These are phyloP conservation scores for Plasmodium gallinaceum DNA, from an alignment of 169 alveolate species.

Conservation along the genomic window DNA sequence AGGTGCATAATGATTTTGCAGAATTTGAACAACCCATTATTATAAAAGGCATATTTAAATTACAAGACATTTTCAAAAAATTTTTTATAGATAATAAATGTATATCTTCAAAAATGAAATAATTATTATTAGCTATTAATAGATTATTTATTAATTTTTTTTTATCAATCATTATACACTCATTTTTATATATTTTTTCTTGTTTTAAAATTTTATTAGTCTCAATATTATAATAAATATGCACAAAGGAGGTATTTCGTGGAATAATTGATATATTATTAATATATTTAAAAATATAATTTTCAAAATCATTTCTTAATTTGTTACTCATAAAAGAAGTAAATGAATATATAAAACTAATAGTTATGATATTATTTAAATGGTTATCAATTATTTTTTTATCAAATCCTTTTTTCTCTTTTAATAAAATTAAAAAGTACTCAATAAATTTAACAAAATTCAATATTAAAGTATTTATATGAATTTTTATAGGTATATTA, in stretches of 20 bases:
- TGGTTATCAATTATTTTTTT: conserved; percentile 44
- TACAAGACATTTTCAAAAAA: conserved; percentile 1
- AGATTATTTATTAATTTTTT: conserved; percentile 21
- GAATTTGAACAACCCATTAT: conserved; percentile 35
- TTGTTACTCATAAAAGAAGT: conserved; percentile 43
- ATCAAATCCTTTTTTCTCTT: conserved; percentile 45
- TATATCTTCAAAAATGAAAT: conserved; percentile 26
- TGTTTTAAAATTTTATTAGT: conserved; percentile 36
- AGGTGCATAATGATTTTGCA: conserved; percentile 29
- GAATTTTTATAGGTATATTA: not conserved
- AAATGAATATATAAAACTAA: conserved; percentile 41
- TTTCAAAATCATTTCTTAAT: conserved; percentile 29
- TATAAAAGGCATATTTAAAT: conserved; percentile 30
- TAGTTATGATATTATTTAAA: conserved; percentile 27
- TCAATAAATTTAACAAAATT: conserved; percentile 17
- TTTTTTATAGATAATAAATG: conserved; percentile 28
- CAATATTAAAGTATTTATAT: conserved; percentile 30
- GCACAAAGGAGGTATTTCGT: conserved; percentile 30
- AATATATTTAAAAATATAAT: conserved; percentile 47
- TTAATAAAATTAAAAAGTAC: conserved; percentile 23
- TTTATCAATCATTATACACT: conserved; percentile 13
- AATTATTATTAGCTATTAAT: conserved; percentile 1
- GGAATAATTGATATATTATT: conserved; percentile 64
- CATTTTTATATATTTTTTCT: conserved; percentile 38
- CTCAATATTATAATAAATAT: conserved; percentile 40